phyloP scores from a whole-genome alignment of 805 yeast species.

The Candida succiphila region DNA sequence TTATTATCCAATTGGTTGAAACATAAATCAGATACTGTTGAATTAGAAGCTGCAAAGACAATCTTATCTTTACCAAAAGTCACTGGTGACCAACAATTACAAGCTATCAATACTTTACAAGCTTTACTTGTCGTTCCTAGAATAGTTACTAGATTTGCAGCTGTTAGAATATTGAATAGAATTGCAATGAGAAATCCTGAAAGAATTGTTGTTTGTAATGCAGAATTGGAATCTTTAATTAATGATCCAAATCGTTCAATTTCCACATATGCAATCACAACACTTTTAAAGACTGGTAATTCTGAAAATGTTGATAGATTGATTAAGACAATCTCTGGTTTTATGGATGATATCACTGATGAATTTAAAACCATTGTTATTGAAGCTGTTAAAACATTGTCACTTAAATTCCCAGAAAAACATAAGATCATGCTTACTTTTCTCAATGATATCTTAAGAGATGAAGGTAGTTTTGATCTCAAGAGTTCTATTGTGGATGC shows the following conservation, averaged over 20 bases:
- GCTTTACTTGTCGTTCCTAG: slow-evolving; percentile 78
- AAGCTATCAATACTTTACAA: slow-evolving; percentile 67
- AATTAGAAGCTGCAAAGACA: slow-evolving; percentile 83
- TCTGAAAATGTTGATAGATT: slow-evolving; percentile 82
- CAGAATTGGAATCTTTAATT: slow-evolving; percentile 78
- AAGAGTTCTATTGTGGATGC: slow-evolving; percentile 89
- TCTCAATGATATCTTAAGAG: slow-evolving; percentile 74
- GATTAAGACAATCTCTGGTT: slow-evolving; percentile 75
- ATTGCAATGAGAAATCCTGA: slow-evolving; percentile 78
- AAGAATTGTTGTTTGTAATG: slow-evolving; percentile 66
- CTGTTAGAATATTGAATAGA: slow-evolving; percentile 81
- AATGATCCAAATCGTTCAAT: slow-evolving; percentile 85
- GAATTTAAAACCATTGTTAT: slow-evolving; percentile 92
- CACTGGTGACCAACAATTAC: slow-evolving; percentile 53
- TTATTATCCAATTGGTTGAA: slow-evolving; percentile 61
- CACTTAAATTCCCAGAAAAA: slow-evolving; percentile 87
- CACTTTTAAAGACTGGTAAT: slow-evolving; percentile 90
- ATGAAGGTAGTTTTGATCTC: slow-evolving; percentile 82
- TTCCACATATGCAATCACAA: slow-evolving; percentile 95
- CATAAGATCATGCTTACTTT: slow-evolving; percentile 75
- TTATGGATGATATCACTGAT: slow-evolving; percentile 90
- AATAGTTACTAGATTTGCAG: slow-evolving; percentile 84
- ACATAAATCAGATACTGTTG: slow-evolving; percentile 82
- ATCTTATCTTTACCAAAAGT: slow-evolving; percentile 47
- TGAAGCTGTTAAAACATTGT: slow-evolving; percentile 87